Evolutionary conservation across 192 early-diverging fungal species (phyloP).

Genomic region (Entomortierella parvispora): DNA sequence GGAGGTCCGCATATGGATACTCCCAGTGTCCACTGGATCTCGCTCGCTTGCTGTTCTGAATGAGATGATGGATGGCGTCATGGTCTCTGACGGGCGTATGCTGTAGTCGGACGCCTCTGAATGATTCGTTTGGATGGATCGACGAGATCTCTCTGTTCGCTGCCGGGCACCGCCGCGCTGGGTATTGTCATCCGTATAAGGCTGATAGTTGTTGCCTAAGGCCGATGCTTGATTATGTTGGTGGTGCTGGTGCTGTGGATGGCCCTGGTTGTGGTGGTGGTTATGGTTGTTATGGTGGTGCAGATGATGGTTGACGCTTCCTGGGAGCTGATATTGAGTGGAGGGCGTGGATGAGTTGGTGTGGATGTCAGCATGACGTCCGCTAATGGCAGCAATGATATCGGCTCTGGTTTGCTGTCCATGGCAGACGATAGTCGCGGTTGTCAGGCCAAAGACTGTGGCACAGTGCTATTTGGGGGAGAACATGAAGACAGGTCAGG

Average conservation of each 20-base stretch:
- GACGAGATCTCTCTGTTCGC: conserved; percentile 30
- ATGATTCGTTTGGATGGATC: conserved; percentile 30
- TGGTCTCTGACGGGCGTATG: conserved; percentile 9
- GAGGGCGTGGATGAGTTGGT: conserved; percentile 24
- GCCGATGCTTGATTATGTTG: not conserved
- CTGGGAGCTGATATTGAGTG: conserved; percentile 15
- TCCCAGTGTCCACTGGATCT: not conserved
- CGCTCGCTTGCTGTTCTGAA: conserved; percentile 31
- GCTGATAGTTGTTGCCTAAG: conserved; percentile 41
- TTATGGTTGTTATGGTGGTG: conserved; percentile 11
- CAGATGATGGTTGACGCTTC: conserved; percentile 2
- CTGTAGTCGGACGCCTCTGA: conserved; percentile 41
- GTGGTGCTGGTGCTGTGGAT: conserved; percentile 15
- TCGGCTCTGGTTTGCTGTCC: conserved; percentile 46
- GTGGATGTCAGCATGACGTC: conserved; percentile 36
- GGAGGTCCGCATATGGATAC: too few species aligned
- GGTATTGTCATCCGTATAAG: conserved; percentile 28
- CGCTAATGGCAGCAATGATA: conserved; percentile 44
- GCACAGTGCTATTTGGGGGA: conserved; percentile 43
- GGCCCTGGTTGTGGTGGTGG: not conserved
- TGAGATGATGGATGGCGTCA: conserved; percentile 30
- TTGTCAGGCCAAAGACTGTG: conserved; percentile 56
- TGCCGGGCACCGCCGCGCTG: conserved; percentile 19
- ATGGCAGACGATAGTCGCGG: conserved; percentile 57
- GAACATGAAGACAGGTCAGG: not conserved